A percentile compares a stretch with the other conserved stretches of the same genome.
Conservation (phyloP, 257 asterid genomes). For the Parsonsia alboflavescens region DNA sequence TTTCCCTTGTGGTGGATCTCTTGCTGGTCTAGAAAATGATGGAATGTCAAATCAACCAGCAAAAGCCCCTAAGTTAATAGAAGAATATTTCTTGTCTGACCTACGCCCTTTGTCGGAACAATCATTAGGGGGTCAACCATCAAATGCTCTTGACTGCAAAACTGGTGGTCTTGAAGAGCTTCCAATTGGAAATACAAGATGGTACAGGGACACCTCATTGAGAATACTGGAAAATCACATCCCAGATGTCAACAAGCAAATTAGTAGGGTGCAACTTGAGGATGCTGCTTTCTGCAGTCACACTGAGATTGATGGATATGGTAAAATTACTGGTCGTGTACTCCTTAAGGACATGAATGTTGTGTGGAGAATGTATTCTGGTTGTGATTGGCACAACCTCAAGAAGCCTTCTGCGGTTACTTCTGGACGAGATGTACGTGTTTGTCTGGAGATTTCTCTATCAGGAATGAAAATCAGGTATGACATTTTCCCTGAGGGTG, state of each 20-base stretch:
- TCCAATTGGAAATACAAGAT: constrained; percentile 50
- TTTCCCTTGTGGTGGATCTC: constrained; percentile 20
- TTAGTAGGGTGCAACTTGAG: constrained; percentile 23
- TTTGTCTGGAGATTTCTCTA: constrained; percentile 62
- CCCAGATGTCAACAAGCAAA: constrained; percentile 44
- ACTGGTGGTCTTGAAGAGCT: constrained; percentile 25
- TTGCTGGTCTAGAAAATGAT: constrained; percentile 28
- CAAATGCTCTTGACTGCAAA: constrained; percentile 22
- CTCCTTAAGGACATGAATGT: constrained; percentile 69
- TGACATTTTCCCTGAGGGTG: constrained; percentile 72
- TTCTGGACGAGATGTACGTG: constrained; percentile 50
- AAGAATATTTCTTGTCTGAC: constrained; percentile 82
- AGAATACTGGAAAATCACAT: constrained; percentile 77
- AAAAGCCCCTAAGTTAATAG: constrained; percentile 53
- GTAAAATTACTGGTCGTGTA: constrained; percentile 58
- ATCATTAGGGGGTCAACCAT: constrained; percentile 34
- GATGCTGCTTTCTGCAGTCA: constrained; percentile 47
- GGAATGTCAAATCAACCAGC: constrained; percentile 40
- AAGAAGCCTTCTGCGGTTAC: constrained; percentile 34
- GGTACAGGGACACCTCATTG: constrained; percentile 60
- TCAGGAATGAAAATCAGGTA: constrained; percentile 63
- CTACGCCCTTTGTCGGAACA: constrained; percentile 60
- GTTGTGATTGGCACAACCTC: constrained; percentile 74
- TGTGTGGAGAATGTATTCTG: constrained; percentile 80
- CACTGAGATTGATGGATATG: constrained; percentile 37